Conservation (phyloP, 2,329 filamentous ascomycete species). For the Dactylellina leptospora region DNA sequence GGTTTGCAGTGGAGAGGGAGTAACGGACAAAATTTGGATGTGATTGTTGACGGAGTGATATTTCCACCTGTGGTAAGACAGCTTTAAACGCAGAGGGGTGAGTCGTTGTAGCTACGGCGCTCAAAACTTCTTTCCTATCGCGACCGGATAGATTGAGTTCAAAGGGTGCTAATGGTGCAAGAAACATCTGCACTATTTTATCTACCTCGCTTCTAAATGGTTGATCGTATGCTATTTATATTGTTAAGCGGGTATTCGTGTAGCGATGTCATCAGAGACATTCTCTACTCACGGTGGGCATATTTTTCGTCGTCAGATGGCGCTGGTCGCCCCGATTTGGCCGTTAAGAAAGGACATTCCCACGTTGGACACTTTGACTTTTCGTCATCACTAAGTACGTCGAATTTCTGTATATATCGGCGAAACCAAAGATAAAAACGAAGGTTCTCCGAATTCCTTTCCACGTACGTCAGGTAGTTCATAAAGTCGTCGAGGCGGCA, state of each 20-base stretch:
- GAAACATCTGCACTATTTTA: slow-evolving; percentile 77
- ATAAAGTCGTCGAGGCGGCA: slow-evolving; percentile 83
- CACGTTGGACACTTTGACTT: slow-evolving; percentile 61
- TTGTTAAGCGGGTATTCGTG: neutral
- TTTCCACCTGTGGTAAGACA: slow-evolving; percentile 71
- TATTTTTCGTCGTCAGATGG: neutral
- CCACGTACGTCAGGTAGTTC: slow-evolving; percentile 83
- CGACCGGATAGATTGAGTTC: slow-evolving; percentile 77
- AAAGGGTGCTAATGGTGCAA: slow-evolving; percentile 72
- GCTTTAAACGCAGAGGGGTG: slow-evolving; percentile 76
- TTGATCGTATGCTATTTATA: slow-evolving; percentile 73
- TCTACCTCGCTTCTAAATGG: slow-evolving; percentile 79
- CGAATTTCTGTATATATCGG: slow-evolving; percentile 71
- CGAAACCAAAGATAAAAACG: slow-evolving; percentile 77
- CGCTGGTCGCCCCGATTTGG: neutral
- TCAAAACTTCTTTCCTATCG: slow-evolving; percentile 71
- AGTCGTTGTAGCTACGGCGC: slow-evolving; percentile 76
- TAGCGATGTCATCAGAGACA: no score
- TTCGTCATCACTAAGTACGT: slow-evolving; percentile 65
- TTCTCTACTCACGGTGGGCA: no score
- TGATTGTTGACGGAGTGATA: slow-evolving; percentile 74
- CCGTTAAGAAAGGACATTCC: slow-evolving; percentile 57
- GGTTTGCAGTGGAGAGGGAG: slow-evolving; percentile 82
- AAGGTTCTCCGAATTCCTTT: slow-evolving; percentile 80
- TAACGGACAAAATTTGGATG: slow-evolving; percentile 86